Base-by-base conservation (phyloP, 2,329 filamentous ascomycete species). In the Botryosphaeria agaves region DNA sequence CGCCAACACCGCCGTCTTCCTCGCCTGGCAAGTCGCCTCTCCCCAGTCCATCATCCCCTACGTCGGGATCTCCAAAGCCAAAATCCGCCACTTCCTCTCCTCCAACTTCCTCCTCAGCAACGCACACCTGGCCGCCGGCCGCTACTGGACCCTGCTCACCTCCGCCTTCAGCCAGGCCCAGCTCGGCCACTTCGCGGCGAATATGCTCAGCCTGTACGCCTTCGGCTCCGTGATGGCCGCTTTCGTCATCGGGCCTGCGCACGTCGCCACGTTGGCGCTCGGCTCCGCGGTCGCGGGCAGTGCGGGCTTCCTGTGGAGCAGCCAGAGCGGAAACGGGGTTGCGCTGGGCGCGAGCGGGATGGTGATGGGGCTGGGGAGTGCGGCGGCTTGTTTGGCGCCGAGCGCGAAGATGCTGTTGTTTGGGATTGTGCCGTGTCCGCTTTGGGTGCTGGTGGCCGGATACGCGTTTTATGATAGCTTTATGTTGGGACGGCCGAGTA, bases 401-500 rank as follows among this genome's bases (percentile, higher is more conserved):
- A 43, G 33, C 3, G 25, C 41, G 2, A 42, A 35, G 12, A 45
- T 60, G 26, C 9, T 32, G 3, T 19, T 62, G 3, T 47, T 55
- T 32, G 48, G 53, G 5, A 45, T 61, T 9, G 31, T 61, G 8
- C 44, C 48, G 0, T 34, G 56, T 6, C 60, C 59, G 7, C 41
- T 62, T 15, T 59, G 49, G 47, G 38, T 41, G 0, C 18, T 55
- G 14, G 48, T 52, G 3, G 31, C 36, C 0, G 48, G 42, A 1
- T 61, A 54, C 36, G 48, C 50, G 2, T 40, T 44, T 0, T 42
- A 51, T 20, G 59, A 62, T 40, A 41, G 48, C 2, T 59, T 49
- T 35, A 49, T 47, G 34, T 23, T 62, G 20, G 45, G 53, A 30
- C 36, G 40, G 20, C 27, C 37, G 4, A 41, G 34, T 12, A 34